Percentiles rank a stretch among this genome's conserved stretches.
phyloP scores from a whole-genome alignment of 2,329 filamentous ascomycete species.

The Microascus cirrosus region DNA sequence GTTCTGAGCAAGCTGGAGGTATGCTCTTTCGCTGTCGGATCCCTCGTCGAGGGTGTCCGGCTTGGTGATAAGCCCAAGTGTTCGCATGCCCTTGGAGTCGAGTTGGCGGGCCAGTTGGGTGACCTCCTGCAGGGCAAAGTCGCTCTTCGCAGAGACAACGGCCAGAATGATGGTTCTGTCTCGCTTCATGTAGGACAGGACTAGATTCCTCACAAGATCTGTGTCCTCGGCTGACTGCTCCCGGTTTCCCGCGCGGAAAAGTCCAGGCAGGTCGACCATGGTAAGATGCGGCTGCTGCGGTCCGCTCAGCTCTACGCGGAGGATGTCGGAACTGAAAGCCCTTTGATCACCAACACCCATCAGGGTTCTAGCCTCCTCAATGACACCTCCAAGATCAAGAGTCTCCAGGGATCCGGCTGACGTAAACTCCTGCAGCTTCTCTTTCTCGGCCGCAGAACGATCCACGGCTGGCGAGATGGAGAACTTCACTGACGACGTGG shows the following conservation, averaged over 20 bases:
- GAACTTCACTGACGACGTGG: background rate
- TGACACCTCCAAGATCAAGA: conserved; percentile 18
- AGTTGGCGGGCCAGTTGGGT: conserved; percentile 16
- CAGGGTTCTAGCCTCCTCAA: conserved; percentile 24
- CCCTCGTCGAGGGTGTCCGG: conserved; percentile 21
- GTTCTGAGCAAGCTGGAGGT: conserved; percentile 30
- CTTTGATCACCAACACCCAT: conserved; percentile 6
- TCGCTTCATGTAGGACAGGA: conserved; percentile 26
- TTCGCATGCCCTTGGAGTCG: conserved; percentile 21
- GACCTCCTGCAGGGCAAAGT: conserved; percentile 25
- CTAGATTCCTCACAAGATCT: conserved; percentile 20
- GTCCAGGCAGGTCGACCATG: conserved; percentile 33
- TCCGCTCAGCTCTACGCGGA: conserved; percentile 13
- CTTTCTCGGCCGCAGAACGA: conserved; percentile 12
- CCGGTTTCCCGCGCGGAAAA: conserved; percentile 24
- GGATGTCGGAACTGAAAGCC: conserved; percentile 12
- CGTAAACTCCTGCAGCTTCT: background rate
- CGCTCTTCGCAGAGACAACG: conserved; percentile 26
- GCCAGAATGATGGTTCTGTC: conserved; percentile 30
- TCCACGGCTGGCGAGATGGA: background rate
- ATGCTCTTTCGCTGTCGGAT: conserved; percentile 27
- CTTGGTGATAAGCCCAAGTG: conserved; percentile 31
- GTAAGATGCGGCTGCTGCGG: conserved; percentile 23
- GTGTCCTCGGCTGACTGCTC: conserved; percentile 21
- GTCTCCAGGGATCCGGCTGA: background rate